Evolutionary conservation across 1,139 yeast species (phyloP).

Genomic region (Geotrichum histeridarum): DNA sequence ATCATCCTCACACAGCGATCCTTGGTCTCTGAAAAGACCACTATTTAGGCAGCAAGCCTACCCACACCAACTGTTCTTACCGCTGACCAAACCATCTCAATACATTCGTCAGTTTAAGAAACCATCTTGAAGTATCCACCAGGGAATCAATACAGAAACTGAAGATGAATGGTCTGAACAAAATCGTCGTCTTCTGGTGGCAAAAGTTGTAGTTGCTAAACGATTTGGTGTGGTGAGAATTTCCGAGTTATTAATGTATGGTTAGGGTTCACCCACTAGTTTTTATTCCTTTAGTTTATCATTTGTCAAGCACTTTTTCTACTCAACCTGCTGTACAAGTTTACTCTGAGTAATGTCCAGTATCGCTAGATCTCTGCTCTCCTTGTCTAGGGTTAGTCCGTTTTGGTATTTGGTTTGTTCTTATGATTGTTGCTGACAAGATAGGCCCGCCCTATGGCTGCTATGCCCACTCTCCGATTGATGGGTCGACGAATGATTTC

Average conservation of each 20-base stretch:
- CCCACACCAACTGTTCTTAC: too few relatives aligned
- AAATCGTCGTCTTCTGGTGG: too few relatives aligned
- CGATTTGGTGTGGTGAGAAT: too few relatives aligned
- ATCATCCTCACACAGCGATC: too few relatives aligned
- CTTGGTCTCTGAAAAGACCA: too few relatives aligned
- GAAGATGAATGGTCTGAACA: too few relatives aligned
- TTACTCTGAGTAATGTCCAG: background rate
- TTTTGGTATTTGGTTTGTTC: background rate
- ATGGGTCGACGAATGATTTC: slow-evolving; percentile 52
- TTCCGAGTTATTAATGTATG: background rate
- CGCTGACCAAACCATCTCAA: too few relatives aligned
- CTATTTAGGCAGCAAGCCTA: too few relatives aligned
- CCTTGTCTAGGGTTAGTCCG: slow-evolving; percentile 4
- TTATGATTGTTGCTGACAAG: background rate
- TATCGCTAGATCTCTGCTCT: slow-evolving; percentile 4
- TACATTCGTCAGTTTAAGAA: too few relatives aligned
- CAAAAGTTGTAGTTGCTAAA: too few relatives aligned
- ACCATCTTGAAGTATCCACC: too few relatives aligned
- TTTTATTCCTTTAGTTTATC: background rate
- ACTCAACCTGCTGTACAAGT: background rate
- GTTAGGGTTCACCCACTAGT: slow-evolving; percentile 3
- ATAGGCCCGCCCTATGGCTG: slow-evolving; percentile 3
- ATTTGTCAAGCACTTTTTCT: slow-evolving; percentile 5
- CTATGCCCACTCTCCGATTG: slow-evolving; percentile 5
- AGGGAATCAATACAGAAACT: too few relatives aligned